Evolutionary conservation across 2,329 filamentous ascomycete species (phyloP).

Genomic region (Fusarium graminum): DNA sequence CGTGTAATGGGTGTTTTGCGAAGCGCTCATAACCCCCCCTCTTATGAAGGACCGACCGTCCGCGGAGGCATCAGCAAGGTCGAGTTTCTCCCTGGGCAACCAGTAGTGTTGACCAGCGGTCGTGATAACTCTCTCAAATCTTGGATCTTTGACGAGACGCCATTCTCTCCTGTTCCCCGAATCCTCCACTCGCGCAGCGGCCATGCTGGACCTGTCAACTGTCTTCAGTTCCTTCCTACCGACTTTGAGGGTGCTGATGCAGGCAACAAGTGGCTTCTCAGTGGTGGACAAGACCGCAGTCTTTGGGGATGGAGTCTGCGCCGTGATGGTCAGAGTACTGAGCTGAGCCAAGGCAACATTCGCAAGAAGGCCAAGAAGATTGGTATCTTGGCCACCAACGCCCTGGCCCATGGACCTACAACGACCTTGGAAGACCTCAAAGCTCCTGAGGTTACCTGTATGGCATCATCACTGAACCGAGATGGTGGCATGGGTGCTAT

Average conservation of each 20-base stretch:
- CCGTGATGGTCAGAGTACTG: slow-evolving; percentile 91
- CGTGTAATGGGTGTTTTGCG: slow-evolving; percentile 88
- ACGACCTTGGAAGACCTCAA: slow-evolving; percentile 81
- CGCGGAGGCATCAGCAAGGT: slow-evolving; percentile 86
- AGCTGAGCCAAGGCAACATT: slow-evolving; percentile 91
- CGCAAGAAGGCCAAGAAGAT: slow-evolving; percentile 90
- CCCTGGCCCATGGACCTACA: slow-evolving; percentile 70
- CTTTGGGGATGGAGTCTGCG: slow-evolving; percentile 97
- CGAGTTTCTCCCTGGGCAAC: slow-evolving; percentile 90
- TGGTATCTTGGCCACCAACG: slow-evolving; percentile 73
- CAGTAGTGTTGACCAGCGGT: slow-evolving; percentile 89
- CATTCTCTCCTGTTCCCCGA: slow-evolving; percentile 87
- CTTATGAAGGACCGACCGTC: slow-evolving; percentile 65
- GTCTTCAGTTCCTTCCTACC: slow-evolving; percentile 85
- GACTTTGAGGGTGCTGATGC: slow-evolving; percentile 91
- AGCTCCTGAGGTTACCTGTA: slow-evolving; percentile 90
- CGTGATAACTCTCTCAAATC: slow-evolving; percentile 94
- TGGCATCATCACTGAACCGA: slow-evolving; percentile 91
- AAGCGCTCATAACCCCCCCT: slow-evolving; percentile 86
- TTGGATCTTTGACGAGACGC: slow-evolving; percentile 95
- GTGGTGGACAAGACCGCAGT: slow-evolving; percentile 88
- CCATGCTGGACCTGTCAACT: slow-evolving; percentile 87
- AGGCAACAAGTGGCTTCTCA: slow-evolving; percentile 93
- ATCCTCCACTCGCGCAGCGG: slow-evolving; percentile 88
- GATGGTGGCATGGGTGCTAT: slow-evolving; percentile 93